Evolutionary conservation across 2,329 filamentous ascomycete species (phyloP).

Genomic region (Lasiodiplodia sp.): DNA sequence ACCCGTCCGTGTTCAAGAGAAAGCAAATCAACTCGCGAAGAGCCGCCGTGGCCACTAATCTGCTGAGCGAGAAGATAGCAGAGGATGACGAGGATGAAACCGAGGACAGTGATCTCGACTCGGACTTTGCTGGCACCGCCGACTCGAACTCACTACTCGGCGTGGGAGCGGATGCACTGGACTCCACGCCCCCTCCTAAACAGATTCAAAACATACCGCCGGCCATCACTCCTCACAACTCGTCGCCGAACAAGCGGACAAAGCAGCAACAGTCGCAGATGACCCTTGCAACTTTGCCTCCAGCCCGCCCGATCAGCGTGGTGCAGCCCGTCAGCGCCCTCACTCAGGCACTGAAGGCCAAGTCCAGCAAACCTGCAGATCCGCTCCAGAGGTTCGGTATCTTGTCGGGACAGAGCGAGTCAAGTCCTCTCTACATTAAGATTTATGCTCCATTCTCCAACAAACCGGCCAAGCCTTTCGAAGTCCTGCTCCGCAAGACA

Average conservation of each 20-base stretch:
- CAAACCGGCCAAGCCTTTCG: slow-evolving; percentile 69
- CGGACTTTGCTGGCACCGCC: slow-evolving; percentile 49
- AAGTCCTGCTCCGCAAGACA: slow-evolving; percentile 74
- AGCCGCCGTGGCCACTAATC: slow-evolving; percentile 61
- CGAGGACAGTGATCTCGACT: slow-evolving; percentile 47
- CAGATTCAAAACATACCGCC: slow-evolving; percentile 50
- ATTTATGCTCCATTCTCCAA: slow-evolving; percentile 78
- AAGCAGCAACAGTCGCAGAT: slow-evolving; percentile 54
- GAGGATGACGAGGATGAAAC: slow-evolving; percentile 56
- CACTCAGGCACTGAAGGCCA: slow-evolving; percentile 75
- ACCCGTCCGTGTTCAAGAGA: slow-evolving; percentile 69
- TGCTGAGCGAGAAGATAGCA: slow-evolving; percentile 56
- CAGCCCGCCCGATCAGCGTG: slow-evolving; percentile 75
- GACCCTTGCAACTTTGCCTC: slow-evolving; percentile 71
- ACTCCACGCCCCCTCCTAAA: slow-evolving; percentile 59
- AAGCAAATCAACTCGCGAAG: slow-evolving; percentile 68
- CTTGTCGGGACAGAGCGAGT: slow-evolving; percentile 78
- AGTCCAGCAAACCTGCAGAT: slow-evolving; percentile 71
- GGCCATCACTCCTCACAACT: slow-evolving; percentile 50
- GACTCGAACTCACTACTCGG: slow-evolving; percentile 77
- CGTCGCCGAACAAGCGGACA: slow-evolving; percentile 68
- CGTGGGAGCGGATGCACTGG: slow-evolving; percentile 65
- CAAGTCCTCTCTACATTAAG: slow-evolving; percentile 76
- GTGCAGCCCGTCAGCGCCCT: slow-evolving; percentile 74
- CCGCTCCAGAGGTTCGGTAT: slow-evolving; percentile 80